phyloP scores from a whole-genome alignment of 169 alveolate species.

The Blepharisma undulans region DNA sequence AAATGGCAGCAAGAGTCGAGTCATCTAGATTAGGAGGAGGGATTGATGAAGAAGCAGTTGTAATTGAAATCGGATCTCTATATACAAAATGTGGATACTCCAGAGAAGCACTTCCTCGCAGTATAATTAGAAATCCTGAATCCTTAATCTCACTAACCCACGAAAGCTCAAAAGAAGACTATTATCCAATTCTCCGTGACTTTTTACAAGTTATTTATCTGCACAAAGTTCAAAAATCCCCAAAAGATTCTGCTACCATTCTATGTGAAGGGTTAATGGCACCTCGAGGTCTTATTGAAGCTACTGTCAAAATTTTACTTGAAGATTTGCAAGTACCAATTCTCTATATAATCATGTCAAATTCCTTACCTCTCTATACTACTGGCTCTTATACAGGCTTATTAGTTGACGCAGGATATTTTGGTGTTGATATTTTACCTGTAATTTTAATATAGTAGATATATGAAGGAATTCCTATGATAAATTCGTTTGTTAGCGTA shows the following conservation, averaged over 20 bases:
- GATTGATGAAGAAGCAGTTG: slow-evolving; percentile 25
- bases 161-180: background rate
- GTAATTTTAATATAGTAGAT: background rate
- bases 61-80: slow-evolving; percentile 28
- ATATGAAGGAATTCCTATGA: slow-evolving; percentile 37
- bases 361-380: slow-evolving; percentile 29
- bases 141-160: background rate
- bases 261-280: slow-evolving; percentile 15
- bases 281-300: slow-evolving; percentile 18
- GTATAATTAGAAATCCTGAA: slow-evolving; percentile 2
- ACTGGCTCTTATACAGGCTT: slow-evolving; percentile 27
- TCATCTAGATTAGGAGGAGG: background rate
- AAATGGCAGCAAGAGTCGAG: background rate
- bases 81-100: slow-evolving; percentile 33
- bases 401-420: slow-evolving; percentile 20
- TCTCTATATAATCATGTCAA: slow-evolving; percentile 15
- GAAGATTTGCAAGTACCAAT: slow-evolving; percentile 28
- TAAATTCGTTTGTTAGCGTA: background rate
- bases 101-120: slow-evolving; percentile 28
- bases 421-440: background rate
- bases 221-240: slow-evolving; percentile 27
- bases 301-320: slow-evolving; percentile 20
- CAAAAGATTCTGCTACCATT: slow-evolving; percentile 21
- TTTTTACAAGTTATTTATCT: background rate
- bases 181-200: slow-evolving; percentile 10